phyloP scores from a whole-genome alignment of 345 rosid species.

The Eucalyptus globulus region DNA sequence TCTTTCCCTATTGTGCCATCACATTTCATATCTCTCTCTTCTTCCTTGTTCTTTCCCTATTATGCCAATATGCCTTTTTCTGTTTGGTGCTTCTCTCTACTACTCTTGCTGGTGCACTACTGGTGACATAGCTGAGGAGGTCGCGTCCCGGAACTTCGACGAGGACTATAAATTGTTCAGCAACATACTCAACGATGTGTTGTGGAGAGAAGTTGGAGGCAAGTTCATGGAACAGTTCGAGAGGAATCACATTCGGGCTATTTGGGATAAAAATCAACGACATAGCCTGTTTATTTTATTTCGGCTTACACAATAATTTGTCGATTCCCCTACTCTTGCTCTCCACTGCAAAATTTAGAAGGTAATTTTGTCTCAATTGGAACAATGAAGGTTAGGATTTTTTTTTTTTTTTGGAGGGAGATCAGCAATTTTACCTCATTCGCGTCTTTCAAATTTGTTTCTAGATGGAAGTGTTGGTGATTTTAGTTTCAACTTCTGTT shows the following conservation, averaged over 20 bases:
- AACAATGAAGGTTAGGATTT: too few species aligned
- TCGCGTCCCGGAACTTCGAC: not conserved
- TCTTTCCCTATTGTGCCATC: too few species aligned
- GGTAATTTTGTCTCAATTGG: not conserved
- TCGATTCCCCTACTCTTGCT: not conserved
- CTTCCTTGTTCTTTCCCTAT: too few species aligned
- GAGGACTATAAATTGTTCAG: not conserved
- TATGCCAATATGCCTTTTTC: too few species aligned
- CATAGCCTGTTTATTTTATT: not conserved
- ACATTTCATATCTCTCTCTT: too few species aligned
- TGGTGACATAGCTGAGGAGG: not conserved
- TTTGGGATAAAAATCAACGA: not conserved
- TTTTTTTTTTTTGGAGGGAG: too few species aligned
- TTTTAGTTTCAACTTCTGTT: not conserved
- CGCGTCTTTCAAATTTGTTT: not conserved
- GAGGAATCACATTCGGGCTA: not conserved
- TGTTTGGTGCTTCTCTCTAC: not conserved
- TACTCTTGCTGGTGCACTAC: not conserved
- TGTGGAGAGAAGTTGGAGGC: not conserved
- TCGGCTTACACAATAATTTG: not conserved
- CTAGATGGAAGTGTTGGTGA: not conserved
- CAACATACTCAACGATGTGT: not conserved
- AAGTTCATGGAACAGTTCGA: not conserved
- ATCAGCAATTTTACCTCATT: too few species aligned
- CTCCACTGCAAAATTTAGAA: not conserved